Evolutionary conservation across 495 filamentous ascomycete genomes (phyloP), one percentile per base, ranked within the genome.

Genomic region (Endocarpon pusillum): DNA sequence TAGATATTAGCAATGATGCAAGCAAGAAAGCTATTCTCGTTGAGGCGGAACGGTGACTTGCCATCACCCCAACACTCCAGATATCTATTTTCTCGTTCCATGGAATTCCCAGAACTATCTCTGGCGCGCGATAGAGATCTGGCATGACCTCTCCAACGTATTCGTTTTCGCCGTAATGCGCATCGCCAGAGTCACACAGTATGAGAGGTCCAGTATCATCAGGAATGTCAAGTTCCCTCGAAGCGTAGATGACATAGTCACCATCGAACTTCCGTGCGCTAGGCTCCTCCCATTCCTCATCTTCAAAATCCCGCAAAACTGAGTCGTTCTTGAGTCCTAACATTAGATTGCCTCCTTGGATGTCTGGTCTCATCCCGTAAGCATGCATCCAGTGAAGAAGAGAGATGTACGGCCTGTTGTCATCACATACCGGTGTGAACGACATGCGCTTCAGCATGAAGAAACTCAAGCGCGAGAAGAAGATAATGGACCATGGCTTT

Each of bases 21-120:
- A 17, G 5, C 19, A 21, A 3, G 17, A 25, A 38, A 46, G 47
- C 33, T 38, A 30, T 25, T 19, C 46, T 36, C 36, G 34, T 10
- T 44, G 40, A 6, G 31, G 33, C 24, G 30, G 14, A 7, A 18
- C n/a, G 14, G 33, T 26, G 24, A 48, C 58, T 29, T 42, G 71
- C 65, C 46, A 69, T 46, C 43, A 62, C 54, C 34, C 61, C 64
- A 11, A 59, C 33, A 38, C 54, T 57, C 62, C 59, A 68, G 31
- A 66, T 59, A 45, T 66, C 60, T 10, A 58, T 39, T 28, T 39
- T 42, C 36, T 39, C 50, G 42, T 49, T 33, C 62, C 61, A 68
- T 37, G 49, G 48, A 42, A 48, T 54, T 19, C 55, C 53, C n/a
- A 64, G 41, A 30, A 63, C 53, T 7, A 63, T 48, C 44, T 68